Evolutionary conservation across 306 rosid species (phyloP), one percentile per base, ranked within the genome.

Genomic region (Gynostemma pentaphyllum): DNA sequence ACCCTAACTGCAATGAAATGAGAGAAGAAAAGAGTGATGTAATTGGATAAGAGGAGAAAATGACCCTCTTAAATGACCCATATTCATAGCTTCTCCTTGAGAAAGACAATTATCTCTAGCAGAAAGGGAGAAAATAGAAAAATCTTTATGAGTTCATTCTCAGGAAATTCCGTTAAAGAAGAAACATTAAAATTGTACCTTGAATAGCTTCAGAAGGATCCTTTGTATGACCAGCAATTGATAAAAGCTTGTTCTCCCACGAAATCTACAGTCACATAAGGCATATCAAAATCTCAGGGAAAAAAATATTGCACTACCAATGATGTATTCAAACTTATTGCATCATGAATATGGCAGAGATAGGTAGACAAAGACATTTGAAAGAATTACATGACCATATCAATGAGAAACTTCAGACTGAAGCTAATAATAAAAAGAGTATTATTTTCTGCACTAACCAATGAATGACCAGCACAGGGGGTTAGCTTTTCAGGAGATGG

Each of bases 391-490:
- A 61, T 40, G 37, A 61, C 37, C 19, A 51, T 18, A 46, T 45
- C 37, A 29, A 50, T 6, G 9, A 62, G 40, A 46, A 7, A 48
- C 34, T 5, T 44, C 32, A 11, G 56, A 16, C 36, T 28, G 41
- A 16, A 54, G 48, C 32, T 28, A 48, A 50, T 15, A 21, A 10
- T 6, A 10, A 41, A 39, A 48, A 32, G 24, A 44, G 27, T 45
- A 73, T 28, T 24, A 22, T 29, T n/a, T 27, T 57, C 30, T 61
- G 55, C 53, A 84, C 97, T 68, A 74, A 90, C 97, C 96, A 87
- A 72, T 66, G 97, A 91, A 81, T 91, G 96, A 70, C 96, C 97
- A 50, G 96, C 96, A 49, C 95, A 82, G 45, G 91, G 89, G 41
- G 76, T 34, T 74, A 75, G 73, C 68, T 82, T 72, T 49, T 66